phyloP scores from a whole-genome alignment of 331 rosid species.

The Spiraea crenata region DNA sequence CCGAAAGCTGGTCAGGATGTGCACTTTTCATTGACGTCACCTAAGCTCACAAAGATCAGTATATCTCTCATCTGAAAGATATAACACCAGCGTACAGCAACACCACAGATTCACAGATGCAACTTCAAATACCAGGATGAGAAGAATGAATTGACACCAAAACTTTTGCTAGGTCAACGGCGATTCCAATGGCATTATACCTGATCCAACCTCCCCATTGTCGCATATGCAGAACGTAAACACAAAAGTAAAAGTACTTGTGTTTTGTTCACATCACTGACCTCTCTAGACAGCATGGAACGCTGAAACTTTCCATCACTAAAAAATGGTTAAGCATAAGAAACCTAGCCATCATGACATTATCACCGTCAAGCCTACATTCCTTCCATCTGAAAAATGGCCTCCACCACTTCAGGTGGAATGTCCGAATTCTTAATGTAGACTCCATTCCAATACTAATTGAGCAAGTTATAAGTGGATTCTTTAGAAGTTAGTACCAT shows the following conservation, averaged over 20 bases:
- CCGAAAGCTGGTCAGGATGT: constrained; percentile 35
- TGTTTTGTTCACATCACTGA: constrained; percentile 2
- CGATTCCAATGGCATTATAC: constrained; percentile 3
- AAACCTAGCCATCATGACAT: constrained; percentile 26
- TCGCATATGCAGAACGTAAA: constrained; percentile 26
- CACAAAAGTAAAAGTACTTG: constrained; percentile 22
- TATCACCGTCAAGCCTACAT: constrained; percentile 35
- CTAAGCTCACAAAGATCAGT: constrained; percentile 29
- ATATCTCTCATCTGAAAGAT: constrained; percentile 31
- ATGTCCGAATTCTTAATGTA: constrained; percentile 37
- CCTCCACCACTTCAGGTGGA: constrained; percentile 36
- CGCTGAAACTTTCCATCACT: constrained; percentile 34
- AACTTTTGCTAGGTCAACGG: not conserved
- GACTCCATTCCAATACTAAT: constrained; percentile 31
- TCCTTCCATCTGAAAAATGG: constrained; percentile 27
- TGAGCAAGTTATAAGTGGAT: constrained; percentile 38
- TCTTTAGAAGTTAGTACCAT: constrained; percentile 44
- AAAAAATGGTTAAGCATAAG: constrained; percentile 18
- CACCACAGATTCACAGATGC: constrained; percentile 8
- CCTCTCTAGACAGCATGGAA: constrained; percentile 36
- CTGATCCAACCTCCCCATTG: constrained; percentile 30
- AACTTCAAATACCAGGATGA: constrained; percentile 11
- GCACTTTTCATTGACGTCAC: constrained; percentile 21
- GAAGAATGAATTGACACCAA: constrained; percentile 13
- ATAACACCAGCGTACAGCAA: constrained; percentile 19